phyloP scores from a whole-genome alignment of 2,329 filamentous ascomycete genomes.

The Colletotrichum lindemuthianum region DNA sequence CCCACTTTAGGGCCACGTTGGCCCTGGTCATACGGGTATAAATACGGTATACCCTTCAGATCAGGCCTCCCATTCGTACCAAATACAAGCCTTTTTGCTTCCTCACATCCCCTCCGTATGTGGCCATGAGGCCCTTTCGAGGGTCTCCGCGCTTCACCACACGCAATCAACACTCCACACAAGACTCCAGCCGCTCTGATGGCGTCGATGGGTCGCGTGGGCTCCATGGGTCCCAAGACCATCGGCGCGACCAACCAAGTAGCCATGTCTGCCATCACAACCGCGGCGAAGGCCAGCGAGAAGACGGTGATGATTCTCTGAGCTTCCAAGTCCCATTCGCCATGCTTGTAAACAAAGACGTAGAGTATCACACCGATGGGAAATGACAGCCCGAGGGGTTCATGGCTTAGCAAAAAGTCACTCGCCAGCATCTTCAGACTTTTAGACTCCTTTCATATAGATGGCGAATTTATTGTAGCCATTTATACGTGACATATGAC shows the following conservation, averaged over 20 bases:
- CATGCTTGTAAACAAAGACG: constrained; percentile 36
- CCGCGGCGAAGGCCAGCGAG: background rate
- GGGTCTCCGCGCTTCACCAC: no score
- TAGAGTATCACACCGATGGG: constrained; percentile 29
- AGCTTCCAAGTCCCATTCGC: constrained; percentile 41
- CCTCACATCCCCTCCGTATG: no score
- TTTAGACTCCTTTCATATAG: background rate
- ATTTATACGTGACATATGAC: background rate
- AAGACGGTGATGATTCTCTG: constrained; percentile 19
- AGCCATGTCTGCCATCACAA: background rate
- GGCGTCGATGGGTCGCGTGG: background rate
- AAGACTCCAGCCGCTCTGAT: background rate
- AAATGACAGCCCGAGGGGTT: constrained; percentile 15
- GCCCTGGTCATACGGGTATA: no score
- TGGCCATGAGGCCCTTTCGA: no score
- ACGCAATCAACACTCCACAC: background rate
- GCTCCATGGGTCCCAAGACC: background rate
- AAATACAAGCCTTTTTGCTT: no score
- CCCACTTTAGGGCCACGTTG: no score
- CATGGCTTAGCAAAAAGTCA: background rate
- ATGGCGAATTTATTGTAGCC: no score
- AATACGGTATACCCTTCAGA: no score
- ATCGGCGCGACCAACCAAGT: background rate
- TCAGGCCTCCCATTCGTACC: no score
- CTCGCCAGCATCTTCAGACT: background rate